Percentiles rank a stretch among this genome's conserved stretches.
These are phyloP conservation scores for Calonectria ilicicola DNA, from an alignment of 2,329 filamentous ascomycete genomes.

Conservation along the genomic window DNA sequence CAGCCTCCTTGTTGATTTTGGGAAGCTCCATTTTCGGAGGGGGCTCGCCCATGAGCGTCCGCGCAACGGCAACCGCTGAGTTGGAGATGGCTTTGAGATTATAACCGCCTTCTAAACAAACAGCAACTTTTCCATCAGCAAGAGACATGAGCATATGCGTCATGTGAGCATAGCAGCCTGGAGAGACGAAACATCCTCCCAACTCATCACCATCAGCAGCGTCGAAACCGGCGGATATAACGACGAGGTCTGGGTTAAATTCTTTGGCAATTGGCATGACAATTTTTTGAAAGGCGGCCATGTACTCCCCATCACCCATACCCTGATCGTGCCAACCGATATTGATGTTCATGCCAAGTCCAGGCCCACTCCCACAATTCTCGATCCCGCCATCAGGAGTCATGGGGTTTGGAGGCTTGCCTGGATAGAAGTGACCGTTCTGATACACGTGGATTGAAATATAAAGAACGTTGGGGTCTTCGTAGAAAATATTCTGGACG, in stretches of 20 bases:
- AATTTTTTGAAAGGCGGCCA: constrained; percentile 94
- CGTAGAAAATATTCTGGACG: constrained; percentile 95
- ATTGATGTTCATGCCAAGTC: constrained; percentile 73
- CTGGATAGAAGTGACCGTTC: constrained; percentile 88
- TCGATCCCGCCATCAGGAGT: constrained; percentile 72
- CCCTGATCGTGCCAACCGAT: constrained; percentile 76
- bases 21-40: constrained; percentile 73
- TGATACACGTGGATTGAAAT: constrained; percentile 93
- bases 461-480: constrained; percentile 94
- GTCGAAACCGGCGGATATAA: constrained; percentile 96
- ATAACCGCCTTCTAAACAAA: constrained; percentile 96
- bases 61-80: constrained; percentile 90
- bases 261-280: constrained; percentile 97
- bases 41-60: constrained; percentile 94
- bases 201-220: constrained; percentile 94
- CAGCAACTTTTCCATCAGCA: constrained; percentile 87
- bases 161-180: constrained; percentile 96
- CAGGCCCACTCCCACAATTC: constrained; percentile 67
- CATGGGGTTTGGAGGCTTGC: constrained; percentile 67
- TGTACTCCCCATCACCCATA: constrained; percentile 97
- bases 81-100: constrained; percentile 93
- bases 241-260: constrained; percentile 93
- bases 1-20: constrained; percentile 68
- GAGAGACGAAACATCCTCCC: constrained; percentile 92
- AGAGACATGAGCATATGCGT: constrained; percentile 99